Conservation (phyloP, 164 flowering plant species). For the Berberis vulgaris region DNA sequence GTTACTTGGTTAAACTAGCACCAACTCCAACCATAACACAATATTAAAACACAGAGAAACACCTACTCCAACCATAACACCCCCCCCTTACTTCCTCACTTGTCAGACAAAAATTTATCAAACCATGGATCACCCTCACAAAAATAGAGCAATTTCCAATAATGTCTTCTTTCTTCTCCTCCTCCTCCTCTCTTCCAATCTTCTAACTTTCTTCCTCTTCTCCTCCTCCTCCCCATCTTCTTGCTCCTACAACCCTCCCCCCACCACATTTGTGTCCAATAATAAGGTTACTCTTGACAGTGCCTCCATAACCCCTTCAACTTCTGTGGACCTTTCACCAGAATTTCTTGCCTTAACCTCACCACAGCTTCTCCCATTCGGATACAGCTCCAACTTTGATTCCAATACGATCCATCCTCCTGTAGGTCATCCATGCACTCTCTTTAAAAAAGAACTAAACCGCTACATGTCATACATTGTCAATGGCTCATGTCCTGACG, state of each 20-base stretch:
- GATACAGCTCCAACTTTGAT: constrained; percentile 32
- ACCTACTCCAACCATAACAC: no score
- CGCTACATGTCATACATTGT: constrained; percentile 45
- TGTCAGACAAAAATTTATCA: not conserved
- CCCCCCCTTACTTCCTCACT: no score
- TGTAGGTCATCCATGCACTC: constrained; percentile 38
- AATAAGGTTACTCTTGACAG: not conserved
- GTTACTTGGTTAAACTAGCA: no score
- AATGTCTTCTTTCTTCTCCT: constrained; percentile 30
- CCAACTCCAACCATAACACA: no score
- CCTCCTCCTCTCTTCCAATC: constrained; percentile 34
- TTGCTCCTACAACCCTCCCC: constrained; percentile 2
- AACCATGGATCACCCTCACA: constrained; percentile 8
- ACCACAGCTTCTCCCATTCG: constrained; percentile 36
- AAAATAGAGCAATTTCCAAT: constrained; percentile 10
- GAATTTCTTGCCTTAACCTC: constrained; percentile 37
- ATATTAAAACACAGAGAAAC: no score
- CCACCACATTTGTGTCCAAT: not conserved
- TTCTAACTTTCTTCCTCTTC: constrained; percentile 34
- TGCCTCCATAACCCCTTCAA: not conserved
- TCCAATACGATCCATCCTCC: constrained; percentile 38
- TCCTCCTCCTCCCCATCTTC: constrained; percentile 21
- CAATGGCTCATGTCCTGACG: constrained; percentile 51
- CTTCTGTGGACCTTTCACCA: constrained; percentile 20
- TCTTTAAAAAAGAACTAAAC: constrained; percentile 24